These are phyloP conservation scores for Manihot esculenta DNA, from an alignment of 441 rosid species.

Conservation along the genomic window DNA sequence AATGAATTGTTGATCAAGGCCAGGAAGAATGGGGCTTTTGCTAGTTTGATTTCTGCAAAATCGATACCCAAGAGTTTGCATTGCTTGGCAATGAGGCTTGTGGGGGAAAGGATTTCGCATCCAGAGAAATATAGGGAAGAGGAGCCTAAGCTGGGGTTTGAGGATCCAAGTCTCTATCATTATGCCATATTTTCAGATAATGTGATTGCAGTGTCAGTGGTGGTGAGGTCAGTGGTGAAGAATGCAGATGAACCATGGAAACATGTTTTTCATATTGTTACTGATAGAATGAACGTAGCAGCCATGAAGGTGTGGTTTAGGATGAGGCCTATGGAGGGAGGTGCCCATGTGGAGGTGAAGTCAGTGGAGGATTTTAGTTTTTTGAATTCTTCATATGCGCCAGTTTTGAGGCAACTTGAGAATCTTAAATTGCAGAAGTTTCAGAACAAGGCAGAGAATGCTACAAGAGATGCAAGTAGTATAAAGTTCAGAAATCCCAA, in stretches of 20 bases:
- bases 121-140: slow-evolving; percentile 71
- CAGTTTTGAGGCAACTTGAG: slow-evolving; percentile 69
- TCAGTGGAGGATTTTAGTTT: slow-evolving; percentile 70
- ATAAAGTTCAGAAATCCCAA: slow-evolving; percentile 62
- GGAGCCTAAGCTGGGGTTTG: slow-evolving; percentile 48
- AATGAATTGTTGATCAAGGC: slow-evolving; percentile 76
- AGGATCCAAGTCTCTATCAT: slow-evolving; percentile 73
- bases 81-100: slow-evolving; percentile 90
- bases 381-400: slow-evolving; percentile 68
- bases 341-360: slow-evolving; percentile 72
- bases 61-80: slow-evolving; percentile 86
- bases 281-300: slow-evolving; percentile 77
- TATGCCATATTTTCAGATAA: slow-evolving; percentile 84
- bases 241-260: slow-evolving; percentile 83
- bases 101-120: slow-evolving; percentile 69
- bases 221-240: slow-evolving; percentile 83
- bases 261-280: slow-evolving; percentile 88
- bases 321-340: slow-evolving; percentile 83
- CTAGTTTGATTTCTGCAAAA: slow-evolving; percentile 75
- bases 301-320: slow-evolving; percentile 95
- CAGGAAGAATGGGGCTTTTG: slow-evolving; percentile 76
- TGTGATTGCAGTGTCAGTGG: slow-evolving; percentile 89
- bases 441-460: slow-evolving; percentile 52
- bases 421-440: slow-evolving; percentile 55
- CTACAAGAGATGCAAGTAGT: slow-evolving; percentile 45